Evolutionary conservation across 163 green algal species (phyloP).

Genomic region (Scenedesmus sp.): DNA sequence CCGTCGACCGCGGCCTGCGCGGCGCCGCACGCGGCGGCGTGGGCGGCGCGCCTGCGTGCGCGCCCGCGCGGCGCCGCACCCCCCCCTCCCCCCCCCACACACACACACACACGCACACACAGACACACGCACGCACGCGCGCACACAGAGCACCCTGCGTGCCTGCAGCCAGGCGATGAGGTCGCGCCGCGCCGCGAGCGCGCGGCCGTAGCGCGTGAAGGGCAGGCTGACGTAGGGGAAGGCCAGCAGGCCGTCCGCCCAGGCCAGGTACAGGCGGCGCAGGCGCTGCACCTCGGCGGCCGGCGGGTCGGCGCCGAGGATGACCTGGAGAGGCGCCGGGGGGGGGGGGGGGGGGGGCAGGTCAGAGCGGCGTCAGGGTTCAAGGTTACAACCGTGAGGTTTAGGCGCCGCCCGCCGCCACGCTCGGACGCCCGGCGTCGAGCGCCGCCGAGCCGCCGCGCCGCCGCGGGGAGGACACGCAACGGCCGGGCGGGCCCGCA

Average conservation of each 20-base stretch:
- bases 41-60: no score
- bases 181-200: neutral
- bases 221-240: slow-evolving; percentile 1
- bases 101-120: neutral
- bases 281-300: neutral
- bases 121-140: neutral
- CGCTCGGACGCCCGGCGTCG: no score
- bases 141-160: neutral
- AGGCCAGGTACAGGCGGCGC: neutral
- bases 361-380: no score
- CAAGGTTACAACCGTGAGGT: no score
- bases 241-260: neutral
- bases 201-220: slow-evolving; percentile 7
- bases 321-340: slow-evolving; percentile 7
- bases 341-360: no score
- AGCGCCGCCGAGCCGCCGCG: no score
- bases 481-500: no score
- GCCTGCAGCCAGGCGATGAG: neutral
- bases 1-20: neutral
- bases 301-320: neutral
- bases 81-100: no score
- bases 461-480: no score
- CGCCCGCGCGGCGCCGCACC: no score
- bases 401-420: no score
- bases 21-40: no score